phyloP scores from a whole-genome alignment of 2,329 filamentous ascomycete genomes.

The Plectosphaerella plurivora region DNA sequence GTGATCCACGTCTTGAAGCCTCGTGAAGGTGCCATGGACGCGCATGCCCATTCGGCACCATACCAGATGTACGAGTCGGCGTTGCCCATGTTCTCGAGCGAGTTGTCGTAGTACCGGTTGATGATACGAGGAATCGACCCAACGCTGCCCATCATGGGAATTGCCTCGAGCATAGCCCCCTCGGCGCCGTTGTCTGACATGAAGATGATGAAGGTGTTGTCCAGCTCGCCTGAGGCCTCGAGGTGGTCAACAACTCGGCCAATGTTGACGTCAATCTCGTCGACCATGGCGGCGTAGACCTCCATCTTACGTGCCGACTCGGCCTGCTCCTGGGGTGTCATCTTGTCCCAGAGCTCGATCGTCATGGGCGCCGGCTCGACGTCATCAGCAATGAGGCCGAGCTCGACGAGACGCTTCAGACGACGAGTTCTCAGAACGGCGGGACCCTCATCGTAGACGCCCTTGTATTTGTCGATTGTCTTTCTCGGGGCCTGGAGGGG shows the following conservation, averaged over 20 bases:
- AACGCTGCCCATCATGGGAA: slow-evolving; percentile 6
- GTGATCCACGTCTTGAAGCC: slow-evolving; percentile 30
- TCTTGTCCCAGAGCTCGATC: slow-evolving; percentile 5
- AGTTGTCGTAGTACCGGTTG: slow-evolving; percentile 51
- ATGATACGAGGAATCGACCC: slow-evolving; percentile 25
- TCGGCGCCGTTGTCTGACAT: slow-evolving; percentile 45
- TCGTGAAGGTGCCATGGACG: slow-evolving; percentile 24
- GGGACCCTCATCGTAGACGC: slow-evolving; percentile 36
- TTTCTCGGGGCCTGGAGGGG: slow-evolving; percentile 44
- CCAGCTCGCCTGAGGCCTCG: slow-evolving; percentile 41
- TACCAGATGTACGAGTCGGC: slow-evolving; percentile 46
- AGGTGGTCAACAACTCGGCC: slow-evolving; percentile 48
- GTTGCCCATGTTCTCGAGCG: slow-evolving; percentile 45
- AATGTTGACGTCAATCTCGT: slow-evolving; percentile 48
- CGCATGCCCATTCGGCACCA: slow-evolving; percentile 44
- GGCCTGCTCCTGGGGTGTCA: slow-evolving; percentile 10
- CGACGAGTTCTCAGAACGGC: slow-evolving; percentile 25
- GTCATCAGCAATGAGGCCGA: slow-evolving; percentile 28
- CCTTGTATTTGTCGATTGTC: slow-evolving; percentile 40
- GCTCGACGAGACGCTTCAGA: slow-evolving; percentile 36
- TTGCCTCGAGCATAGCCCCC: slow-evolving; percentile 13
- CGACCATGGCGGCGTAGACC: slow-evolving; percentile 53
- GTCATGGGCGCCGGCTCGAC: slow-evolving; percentile 13
- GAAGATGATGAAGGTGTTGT: slow-evolving; percentile 51
- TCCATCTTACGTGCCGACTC: slow-evolving; percentile 29